Percentiles rank a stretch among this genome's conserved stretches.
These are phyloP conservation scores for Serpula lacrymans DNA, from an alignment of 768 basidiomycete species.

Conservation along the genomic window DNA sequence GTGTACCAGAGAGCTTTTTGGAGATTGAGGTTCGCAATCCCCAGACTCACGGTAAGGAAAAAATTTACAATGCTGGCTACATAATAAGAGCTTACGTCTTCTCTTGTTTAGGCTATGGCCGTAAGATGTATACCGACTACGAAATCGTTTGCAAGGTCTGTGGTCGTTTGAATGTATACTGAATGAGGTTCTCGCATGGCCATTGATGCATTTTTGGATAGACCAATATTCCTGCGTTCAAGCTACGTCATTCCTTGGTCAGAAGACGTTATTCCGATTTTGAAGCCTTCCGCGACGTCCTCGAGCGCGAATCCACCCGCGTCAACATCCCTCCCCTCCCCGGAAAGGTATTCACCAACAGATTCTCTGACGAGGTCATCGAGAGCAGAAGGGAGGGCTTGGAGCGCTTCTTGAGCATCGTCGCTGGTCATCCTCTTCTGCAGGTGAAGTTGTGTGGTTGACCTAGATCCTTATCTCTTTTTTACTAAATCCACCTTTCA, in stretches of 20 bases:
- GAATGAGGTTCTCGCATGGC: background rate
- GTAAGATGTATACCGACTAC: constrained; percentile 99
- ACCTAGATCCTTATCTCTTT: too few species aligned
- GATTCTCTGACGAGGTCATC: constrained; percentile 97
- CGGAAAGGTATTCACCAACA: constrained; percentile 97
- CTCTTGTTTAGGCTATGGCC: constrained; percentile 69
- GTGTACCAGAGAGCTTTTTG: constrained; percentile 92
- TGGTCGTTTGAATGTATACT: constrained; percentile 3
- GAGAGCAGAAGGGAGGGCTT: constrained; percentile 88
- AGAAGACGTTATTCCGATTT: constrained; percentile 90
- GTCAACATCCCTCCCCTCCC: constrained; percentile 98
- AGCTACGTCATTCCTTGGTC: constrained; percentile 88
- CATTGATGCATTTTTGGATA: constrained; percentile 26
- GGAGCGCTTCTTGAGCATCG: constrained; percentile 92
- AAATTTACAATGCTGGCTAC: background rate
- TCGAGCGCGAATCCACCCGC: constrained; percentile 94
- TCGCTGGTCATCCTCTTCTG: constrained; percentile 94
- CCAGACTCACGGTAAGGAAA: constrained; percentile 80
- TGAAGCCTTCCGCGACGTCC: constrained; percentile 95
- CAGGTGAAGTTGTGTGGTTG: constrained; percentile 64
- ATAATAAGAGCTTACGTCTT: background rate
- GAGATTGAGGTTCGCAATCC: constrained; percentile 98
- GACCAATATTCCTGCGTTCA: constrained; percentile 99
- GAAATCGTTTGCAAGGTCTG: constrained; percentile 95
- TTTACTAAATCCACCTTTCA: constrained; percentile 8